Base-by-base conservation (phyloP, 2,329 filamentous ascomycete species). In the Xylariaceae sp. region DNA sequence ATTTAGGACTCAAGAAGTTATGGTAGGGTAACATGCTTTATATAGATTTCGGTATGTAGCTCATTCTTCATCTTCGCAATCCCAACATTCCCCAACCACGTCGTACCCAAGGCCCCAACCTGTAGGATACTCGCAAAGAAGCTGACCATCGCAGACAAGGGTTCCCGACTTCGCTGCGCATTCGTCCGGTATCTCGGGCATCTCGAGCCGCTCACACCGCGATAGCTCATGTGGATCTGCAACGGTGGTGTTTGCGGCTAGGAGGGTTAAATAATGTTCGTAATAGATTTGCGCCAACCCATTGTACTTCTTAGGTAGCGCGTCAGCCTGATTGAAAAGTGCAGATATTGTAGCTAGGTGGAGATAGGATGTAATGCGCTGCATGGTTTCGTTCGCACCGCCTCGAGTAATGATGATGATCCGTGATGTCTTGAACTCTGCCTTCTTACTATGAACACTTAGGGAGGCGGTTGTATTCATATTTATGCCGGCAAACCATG, bases 61-160 rank as follows among this genome's bases (percentile, higher is more conserved):
- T 21, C 20, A 20, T 21, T 44, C 20, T 26, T 26, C 23, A 26
- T 26, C 43, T 54, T 61, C 56, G 40, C 59, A 62, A 12, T 56
- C 51, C 59, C 59, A 62, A 18, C 59, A 62, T 21, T 60, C 59
- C 6, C 59, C 59, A 9, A 60, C 19, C 2, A 44, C 45, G 3
- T 62, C 59, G 21, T 62, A 60, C 7, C 49, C 59, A 12, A 57
- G 51, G 7, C 59, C 59, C 46, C 48, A 57, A 9, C 55, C 57
- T 0, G 59, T 59, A n/a, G 57, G 59, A 18, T 48, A 60, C 21
- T 57, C 46, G 41, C 59, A 62, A 32, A 60, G 59, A 10, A 62
- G 23, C 16, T 44, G 40, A 3, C 57, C 52, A 23, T 55, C 43
- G 26, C 59, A 62, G 3, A 43, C 54, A 3, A 62, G 44, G 20